Base-by-base conservation (phyloP, 805 yeast genomes). In the Saccharomycopsis sp. region DNA sequence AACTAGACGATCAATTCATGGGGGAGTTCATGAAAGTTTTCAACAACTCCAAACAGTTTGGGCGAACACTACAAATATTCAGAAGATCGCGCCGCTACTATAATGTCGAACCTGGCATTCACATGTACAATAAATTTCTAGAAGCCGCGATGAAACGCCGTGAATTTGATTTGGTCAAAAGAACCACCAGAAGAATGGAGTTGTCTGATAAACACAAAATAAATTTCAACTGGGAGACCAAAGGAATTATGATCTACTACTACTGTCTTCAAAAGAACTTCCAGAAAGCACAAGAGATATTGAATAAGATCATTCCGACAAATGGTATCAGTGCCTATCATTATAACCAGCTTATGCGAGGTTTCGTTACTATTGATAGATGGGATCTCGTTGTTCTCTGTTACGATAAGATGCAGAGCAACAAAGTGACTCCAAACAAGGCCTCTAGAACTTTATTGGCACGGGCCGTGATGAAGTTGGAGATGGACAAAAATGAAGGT, bases 361-460 rank as follows among this genome's bases (percentile, higher is more conserved):
- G 48, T 5, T 44, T 44, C 16, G 18, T 44, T n/a, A 44, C 21
- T 5, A 44, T 44, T 12, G 21, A 44, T 16, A 44, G 48, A 44
- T 44, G 21, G 18, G 48, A 44, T 44, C 21, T 44, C 18, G 48
- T 44, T 4, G 18, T 44, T 16, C 48, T 44, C 16, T 44, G 48
- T 44, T 44, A 44, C 21, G 48, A 44, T 7, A 44, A 44, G 16
- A 44, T 44, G 48, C 21, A 44, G 21, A 18, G 21, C 21, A 44
- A 44, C 48, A 44, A 44, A 12, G 48, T 44, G 21, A 44, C 48
- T n/a, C 48, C 48, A 44, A 44, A 44, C 16, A 44, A 44, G 21
- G 48, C 48, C 18, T 44, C 48, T 12, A 44, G 48, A 44, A 44
- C 21, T 12, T 12, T 44, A 5, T 44, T 44, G 16, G 4, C 48